phyloP scores from a whole-genome alignment of 768 basidiomycete species.

The Mycena galericulata region DNA sequence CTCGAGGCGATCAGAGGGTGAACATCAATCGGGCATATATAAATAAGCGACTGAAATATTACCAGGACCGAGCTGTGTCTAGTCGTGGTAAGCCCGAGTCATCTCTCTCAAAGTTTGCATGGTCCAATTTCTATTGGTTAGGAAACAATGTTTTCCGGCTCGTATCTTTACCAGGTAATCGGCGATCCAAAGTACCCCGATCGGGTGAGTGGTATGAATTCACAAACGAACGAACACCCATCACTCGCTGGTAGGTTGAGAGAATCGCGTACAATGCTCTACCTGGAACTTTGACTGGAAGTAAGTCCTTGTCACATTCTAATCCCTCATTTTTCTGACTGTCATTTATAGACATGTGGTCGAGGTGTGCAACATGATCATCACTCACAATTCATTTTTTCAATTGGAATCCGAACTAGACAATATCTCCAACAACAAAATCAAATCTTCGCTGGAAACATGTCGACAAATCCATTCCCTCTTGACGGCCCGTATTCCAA shows the following conservation, averaged over 20 bases:
- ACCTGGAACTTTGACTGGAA: constrained; percentile 60
- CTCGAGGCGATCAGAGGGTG: constrained; percentile 66
- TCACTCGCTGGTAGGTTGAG: constrained; percentile 56
- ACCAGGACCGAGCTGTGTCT: constrained; percentile 65
- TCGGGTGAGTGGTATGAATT: constrained; percentile 47
- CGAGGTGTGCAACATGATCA: constrained; percentile 49
- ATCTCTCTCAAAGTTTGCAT: not conserved
- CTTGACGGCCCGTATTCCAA: constrained; percentile 54
- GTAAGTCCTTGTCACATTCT: constrained; percentile 37
- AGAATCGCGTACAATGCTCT: constrained; percentile 65
- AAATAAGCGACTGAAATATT: not conserved
- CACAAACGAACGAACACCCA: not conserved
- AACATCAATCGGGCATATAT: not conserved
- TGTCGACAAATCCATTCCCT: constrained; percentile 51
- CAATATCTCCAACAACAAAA: constrained; percentile 60
- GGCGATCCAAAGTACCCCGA: constrained; percentile 66
- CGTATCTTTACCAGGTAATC: constrained; percentile 67
- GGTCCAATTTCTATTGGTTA: constrained; percentile 29
- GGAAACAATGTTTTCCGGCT: constrained; percentile 74
- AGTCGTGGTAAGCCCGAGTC: constrained; percentile 55
- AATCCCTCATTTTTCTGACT: not conserved
- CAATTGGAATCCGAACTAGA: constrained; percentile 18
- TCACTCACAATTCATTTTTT: not conserved
- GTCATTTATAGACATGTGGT: constrained; percentile 39
- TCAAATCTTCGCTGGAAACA: constrained; percentile 56